Evolutionary conservation across 768 basidiomycete genomes (phyloP), one percentile per base, ranked within the genome.

Genomic region (Hirschioporus abietinus): DNA sequence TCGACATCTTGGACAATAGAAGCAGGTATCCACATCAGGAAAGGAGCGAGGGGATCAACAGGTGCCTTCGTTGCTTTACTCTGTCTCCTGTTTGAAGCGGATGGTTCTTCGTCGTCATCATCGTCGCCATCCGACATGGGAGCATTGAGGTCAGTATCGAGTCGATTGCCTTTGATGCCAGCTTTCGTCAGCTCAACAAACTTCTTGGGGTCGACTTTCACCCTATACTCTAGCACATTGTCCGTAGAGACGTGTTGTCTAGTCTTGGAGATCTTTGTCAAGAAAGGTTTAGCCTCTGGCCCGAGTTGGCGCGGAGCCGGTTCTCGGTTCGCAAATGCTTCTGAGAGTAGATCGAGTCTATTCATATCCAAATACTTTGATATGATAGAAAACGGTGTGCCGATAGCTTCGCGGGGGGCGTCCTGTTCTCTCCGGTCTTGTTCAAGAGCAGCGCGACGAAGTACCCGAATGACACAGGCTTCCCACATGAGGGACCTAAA

Each of bases 1-100:
- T 78, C 76, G 10, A 80, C 83, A 65, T 77, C 75, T n/a, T 73
- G 71, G 64, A 84, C 71, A 34, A 84, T 74, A 9, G 72, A 75
- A 2, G 78, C 82, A 0, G 82, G 78, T 17, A 83, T 70, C 83
- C 83, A 84, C 0, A 82, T 67, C 20, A 75, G 72, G 63, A 78
- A 67, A 5, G 72, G 67, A 52, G 73, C 72, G 27, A 74, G 71
- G 0, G 76, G 76, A 63, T 80, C 78, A 18, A 68, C 69, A 34
- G 73, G 70, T 15, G 70, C 61, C 63, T 72, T 74, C 66, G 71
- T 72, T 61, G 71, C 70, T 66, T 67, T 65, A 59, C 67, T 71
- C 64, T 64, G 65, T 66, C 42, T 69, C 72, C 18, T 68, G 69
- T 10, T 15, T 52, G 42, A 52, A 15, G 42, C 20, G 42, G 42